A percentile compares a stretch with the other conserved stretches of the same genome.
Evolutionary conservation across 2,329 filamentous ascomycete genomes (phyloP).

Genomic region (Arthrobotrys megalospora): DNA sequence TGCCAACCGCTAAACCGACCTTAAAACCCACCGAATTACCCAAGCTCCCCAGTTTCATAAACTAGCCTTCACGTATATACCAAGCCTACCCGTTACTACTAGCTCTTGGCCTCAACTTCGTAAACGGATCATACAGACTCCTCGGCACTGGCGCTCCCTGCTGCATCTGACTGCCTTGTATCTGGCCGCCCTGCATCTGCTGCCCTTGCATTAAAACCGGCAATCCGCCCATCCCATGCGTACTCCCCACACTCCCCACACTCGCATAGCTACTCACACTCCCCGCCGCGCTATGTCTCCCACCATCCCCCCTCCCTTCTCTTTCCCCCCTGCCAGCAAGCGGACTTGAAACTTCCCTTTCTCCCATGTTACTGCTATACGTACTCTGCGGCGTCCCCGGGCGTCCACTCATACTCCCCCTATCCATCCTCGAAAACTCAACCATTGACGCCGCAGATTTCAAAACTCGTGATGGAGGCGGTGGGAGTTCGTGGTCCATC

Average conservation of each 20-base stretch:
- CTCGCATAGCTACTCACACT: conserved; percentile 59
- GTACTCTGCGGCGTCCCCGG: conserved; percentile 29
- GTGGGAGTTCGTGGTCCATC: conserved; percentile 9
- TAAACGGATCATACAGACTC: conserved; percentile 52
- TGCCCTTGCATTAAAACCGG: conserved; percentile 40
- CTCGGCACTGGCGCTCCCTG: conserved; percentile 26
- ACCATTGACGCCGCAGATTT: conserved; percentile 59
- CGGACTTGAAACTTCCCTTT: conserved; percentile 12
- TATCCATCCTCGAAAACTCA: conserved; percentile 57
- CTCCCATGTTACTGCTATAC: conserved; percentile 11
- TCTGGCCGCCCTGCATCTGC: conserved; percentile 9
- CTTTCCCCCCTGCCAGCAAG: background rate
- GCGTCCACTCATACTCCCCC: conserved; percentile 29
- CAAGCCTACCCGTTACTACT: conserved; percentile 49
- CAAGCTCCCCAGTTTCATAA: no score
- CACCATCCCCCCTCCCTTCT: conserved; percentile 14
- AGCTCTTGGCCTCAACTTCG: conserved; percentile 51
- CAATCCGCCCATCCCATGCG: conserved; percentile 34
- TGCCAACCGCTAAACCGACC: conserved; percentile 4
- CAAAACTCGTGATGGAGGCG: conserved; percentile 27
- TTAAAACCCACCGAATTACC: no score
- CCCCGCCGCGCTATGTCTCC: conserved; percentile 50
- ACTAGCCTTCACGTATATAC: no score
- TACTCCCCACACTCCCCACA: conserved; percentile 39
- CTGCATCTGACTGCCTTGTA: conserved; percentile 1